Evolutionary conservation across 2,329 filamentous ascomycete genomes (phyloP).

Genomic region (Nemania serpens): DNA sequence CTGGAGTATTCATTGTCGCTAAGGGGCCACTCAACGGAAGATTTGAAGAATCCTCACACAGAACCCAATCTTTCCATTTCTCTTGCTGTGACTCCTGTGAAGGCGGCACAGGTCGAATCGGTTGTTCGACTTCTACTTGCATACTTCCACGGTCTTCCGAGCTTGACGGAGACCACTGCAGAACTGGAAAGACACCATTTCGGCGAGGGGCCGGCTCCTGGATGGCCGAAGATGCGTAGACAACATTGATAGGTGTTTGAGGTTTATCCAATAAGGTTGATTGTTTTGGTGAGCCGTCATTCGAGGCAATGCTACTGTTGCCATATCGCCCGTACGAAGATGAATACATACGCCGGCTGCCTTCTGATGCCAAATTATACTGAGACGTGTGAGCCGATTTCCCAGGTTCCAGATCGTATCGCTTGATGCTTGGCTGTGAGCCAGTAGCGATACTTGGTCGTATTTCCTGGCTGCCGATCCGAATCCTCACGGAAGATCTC

Average conservation of each 20-base stretch:
- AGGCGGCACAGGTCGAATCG: slow-evolving; percentile 23
- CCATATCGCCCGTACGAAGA: background rate
- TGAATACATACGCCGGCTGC: background rate
- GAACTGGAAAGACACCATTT: slow-evolving; percentile 26
- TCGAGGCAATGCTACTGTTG: background rate
- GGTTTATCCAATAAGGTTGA: background rate
- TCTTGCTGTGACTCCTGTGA: slow-evolving; percentile 33
- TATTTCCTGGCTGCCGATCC: slow-evolving; percentile 44
- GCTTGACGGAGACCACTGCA: slow-evolving; percentile 35
- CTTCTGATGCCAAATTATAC: background rate
- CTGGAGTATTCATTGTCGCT: background rate
- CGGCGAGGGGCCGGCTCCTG: slow-evolving; percentile 36
- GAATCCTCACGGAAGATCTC: slow-evolving; percentile 37
- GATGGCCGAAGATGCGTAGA: slow-evolving; percentile 35
- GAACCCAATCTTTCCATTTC: slow-evolving; percentile 31
- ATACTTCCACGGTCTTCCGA: slow-evolving; percentile 35
- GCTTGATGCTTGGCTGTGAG: slow-evolving; percentile 28
- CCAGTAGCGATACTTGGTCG: slow-evolving; percentile 28
- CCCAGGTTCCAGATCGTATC: slow-evolving; percentile 23
- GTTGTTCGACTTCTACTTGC: slow-evolving; percentile 35
- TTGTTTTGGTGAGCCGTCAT: background rate
- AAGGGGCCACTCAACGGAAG: slow-evolving; percentile 5
- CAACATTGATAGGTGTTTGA: slow-evolving; percentile 33
- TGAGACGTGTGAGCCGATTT: background rate
- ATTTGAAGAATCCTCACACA: slow-evolving; percentile 16